A percentile compares a stretch with the other conserved stretches of the same genome.
phyloP scores from a whole-genome alignment of 2,329 filamentous ascomycete species.

The Fusarium dlaminii region DNA sequence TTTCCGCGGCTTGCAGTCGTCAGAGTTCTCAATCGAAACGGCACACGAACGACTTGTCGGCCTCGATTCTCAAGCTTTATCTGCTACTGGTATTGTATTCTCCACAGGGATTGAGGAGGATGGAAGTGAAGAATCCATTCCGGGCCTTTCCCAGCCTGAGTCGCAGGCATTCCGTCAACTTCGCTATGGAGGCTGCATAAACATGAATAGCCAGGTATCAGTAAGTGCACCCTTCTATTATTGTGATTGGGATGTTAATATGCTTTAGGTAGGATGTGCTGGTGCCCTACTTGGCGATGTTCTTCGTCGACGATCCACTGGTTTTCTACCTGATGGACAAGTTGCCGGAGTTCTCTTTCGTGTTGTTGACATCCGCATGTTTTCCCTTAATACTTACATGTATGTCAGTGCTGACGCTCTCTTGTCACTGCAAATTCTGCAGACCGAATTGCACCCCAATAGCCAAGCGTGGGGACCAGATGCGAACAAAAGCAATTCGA shows the following conservation, averaged over 20 bases:
- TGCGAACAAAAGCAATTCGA: slow-evolving; percentile 64
- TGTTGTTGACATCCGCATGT: slow-evolving; percentile 76
- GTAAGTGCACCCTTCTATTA: slow-evolving; percentile 49
- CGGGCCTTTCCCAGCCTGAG: slow-evolving; percentile 52
- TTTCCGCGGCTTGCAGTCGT: slow-evolving; percentile 73
- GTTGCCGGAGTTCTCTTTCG: slow-evolving; percentile 61
- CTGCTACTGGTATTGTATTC: slow-evolving; percentile 30
- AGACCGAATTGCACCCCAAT: slow-evolving; percentile 84
- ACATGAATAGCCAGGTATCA: slow-evolving; percentile 77
- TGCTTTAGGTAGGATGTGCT: slow-evolving; percentile 76
- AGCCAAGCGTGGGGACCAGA: slow-evolving; percentile 73
- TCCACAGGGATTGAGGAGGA: slow-evolving; percentile 22
- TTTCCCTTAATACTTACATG: slow-evolving; percentile 73
- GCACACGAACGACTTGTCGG: slow-evolving; percentile 73
- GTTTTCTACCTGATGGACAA: slow-evolving; percentile 69
- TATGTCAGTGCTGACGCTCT: slow-evolving; percentile 86
- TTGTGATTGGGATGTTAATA: slow-evolving; percentile 6
- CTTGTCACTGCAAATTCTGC: slow-evolving; percentile 83
- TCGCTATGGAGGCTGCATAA: slow-evolving; percentile 74
- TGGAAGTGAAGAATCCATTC: slow-evolving; percentile 40
- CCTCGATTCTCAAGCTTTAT: slow-evolving; percentile 35
- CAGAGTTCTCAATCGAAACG: slow-evolving; percentile 75
- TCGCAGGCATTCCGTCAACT: slow-evolving; percentile 70
- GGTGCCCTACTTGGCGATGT: slow-evolving; percentile 87
- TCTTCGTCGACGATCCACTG: slow-evolving; percentile 66